phyloP scores from a whole-genome alignment of 345 rosid species.

The Murraya koenigii region DNA sequence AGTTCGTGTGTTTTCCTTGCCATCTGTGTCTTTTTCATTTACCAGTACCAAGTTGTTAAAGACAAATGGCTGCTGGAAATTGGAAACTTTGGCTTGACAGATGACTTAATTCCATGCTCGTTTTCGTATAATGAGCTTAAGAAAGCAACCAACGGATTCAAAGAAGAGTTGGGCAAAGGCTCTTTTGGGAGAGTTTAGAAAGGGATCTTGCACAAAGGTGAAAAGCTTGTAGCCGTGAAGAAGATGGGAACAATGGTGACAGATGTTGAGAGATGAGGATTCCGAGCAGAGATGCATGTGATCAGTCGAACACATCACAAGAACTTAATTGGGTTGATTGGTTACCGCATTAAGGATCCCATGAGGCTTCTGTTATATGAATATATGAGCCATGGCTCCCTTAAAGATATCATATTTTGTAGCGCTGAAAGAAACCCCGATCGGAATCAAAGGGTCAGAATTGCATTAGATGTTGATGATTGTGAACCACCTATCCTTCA shows the following conservation, averaged over 20 bases:
- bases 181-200: conserved; percentile 3
- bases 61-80: neutral
- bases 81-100: neutral
- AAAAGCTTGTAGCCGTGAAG: conserved; percentile 11
- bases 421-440: neutral
- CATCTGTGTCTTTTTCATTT: neutral
- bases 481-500: no score
- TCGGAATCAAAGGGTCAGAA: conserved; percentile 2
- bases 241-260: neutral
- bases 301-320: conserved; percentile 9
- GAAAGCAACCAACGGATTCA: conserved; percentile 8
- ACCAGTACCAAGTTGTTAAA: neutral
- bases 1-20: conserved; percentile 3
- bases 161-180: neutral
- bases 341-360: conserved; percentile 7
- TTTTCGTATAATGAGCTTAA: conserved; percentile 9
- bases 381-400: conserved; percentile 17
- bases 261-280: neutral
- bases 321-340: conserved; percentile 8
- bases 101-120: neutral
- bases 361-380: conserved; percentile 9
- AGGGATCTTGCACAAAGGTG: neutral
- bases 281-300: conserved; percentile 3
- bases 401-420: neutral
- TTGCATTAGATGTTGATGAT: conserved; percentile 9